Percentiles rank a stretch among this genome's conserved stretches.
Evolutionary conservation across 2,329 filamentous ascomycete species (phyloP).

Genomic region (Diaporthe vexans): DNA sequence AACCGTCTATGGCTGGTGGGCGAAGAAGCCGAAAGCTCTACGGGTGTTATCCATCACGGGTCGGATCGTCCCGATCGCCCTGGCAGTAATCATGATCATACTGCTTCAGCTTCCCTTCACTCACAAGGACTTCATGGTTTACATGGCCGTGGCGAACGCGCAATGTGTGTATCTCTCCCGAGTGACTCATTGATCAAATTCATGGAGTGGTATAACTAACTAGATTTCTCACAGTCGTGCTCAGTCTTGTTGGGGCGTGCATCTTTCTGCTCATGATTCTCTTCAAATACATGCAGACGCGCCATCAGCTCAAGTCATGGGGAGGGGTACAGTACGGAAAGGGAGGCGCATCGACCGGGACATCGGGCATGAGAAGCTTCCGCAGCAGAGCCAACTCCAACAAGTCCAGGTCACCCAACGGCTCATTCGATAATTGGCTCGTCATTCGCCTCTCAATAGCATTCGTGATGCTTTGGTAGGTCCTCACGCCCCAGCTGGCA

Average conservation of each 20-base stretch:
- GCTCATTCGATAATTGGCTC: conserved; percentile 39
- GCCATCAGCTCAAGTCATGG: conserved; percentile 34
- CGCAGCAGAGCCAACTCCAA: conserved; percentile 29
- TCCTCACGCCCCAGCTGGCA: not conserved
- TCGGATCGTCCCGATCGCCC: conserved; percentile 26
- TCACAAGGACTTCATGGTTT: conserved; percentile 30
- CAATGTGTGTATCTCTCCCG: conserved; percentile 28
- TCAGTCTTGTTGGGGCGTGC: conserved; percentile 33
- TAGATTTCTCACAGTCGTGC: not conserved
- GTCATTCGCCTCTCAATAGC: conserved; percentile 39
- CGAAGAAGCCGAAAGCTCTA: conserved; percentile 21
- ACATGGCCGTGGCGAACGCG: conserved; percentile 34
- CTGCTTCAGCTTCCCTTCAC: conserved; percentile 36
- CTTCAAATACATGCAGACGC: conserved; percentile 38
- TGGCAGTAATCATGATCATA: conserved; percentile 29
- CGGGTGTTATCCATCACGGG: conserved; percentile 30
- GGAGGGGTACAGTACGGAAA: conserved; percentile 17
- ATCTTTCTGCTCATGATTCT: conserved; percentile 40
- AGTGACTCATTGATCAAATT: not conserved
- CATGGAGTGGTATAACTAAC: not conserved
- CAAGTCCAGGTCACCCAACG: not conserved
- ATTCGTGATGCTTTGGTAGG: conserved; percentile 38
- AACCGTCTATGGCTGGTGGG: conserved; percentile 40
- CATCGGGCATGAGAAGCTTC: not conserved
- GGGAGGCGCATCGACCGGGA: not conserved